These are phyloP conservation scores for Murraya koenigii DNA, from an alignment of 345 rosid genomes.

Conservation along the genomic window DNA sequence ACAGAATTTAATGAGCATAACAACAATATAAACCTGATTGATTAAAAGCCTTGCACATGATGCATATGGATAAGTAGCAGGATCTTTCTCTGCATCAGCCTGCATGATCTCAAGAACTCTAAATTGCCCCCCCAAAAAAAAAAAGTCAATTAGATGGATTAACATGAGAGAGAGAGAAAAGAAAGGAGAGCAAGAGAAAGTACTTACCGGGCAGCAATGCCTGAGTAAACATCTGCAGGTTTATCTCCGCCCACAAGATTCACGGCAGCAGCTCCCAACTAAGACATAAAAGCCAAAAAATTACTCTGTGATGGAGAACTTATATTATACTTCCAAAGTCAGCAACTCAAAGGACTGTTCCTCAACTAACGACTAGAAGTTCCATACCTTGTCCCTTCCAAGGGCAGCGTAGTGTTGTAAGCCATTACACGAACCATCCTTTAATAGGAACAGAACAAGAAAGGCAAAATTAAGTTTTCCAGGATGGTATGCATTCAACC, in stretches of 20 bases:
- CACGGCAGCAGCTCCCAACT: conserved; percentile 98
- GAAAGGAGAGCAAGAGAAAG: conserved; percentile 16
- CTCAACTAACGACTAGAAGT: conserved; percentile 6
- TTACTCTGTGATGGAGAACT: neutral
- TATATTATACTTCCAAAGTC: neutral
- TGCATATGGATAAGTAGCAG: conserved; percentile 54
- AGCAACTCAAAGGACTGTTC: neutral
- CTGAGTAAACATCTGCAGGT: conserved; percentile 96
- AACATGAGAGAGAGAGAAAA: neutral
- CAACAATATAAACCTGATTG: conserved; percentile 58
- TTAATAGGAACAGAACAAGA: conserved; percentile 26
- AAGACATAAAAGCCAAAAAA: conserved; percentile 23
- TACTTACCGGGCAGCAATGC: conserved; percentile 76
- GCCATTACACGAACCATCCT: conserved; percentile 99
- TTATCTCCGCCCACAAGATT: conserved; percentile 89
- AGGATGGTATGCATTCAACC: neutral
- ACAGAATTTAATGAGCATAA: conserved; percentile 12
- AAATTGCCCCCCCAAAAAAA: conserved; percentile 19
- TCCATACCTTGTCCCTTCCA: conserved; percentile 91
- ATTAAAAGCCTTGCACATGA: conserved; percentile 61
- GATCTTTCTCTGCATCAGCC: conserved; percentile 71
- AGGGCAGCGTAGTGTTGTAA: conserved; percentile 99
- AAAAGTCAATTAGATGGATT: conserved; percentile 12
- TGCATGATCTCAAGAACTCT: conserved; percentile 87
- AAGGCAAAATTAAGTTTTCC: conserved; percentile 3